Conservation (phyloP, 371 early-diverging fungal genomes). For the Basidiobolus meristosporus region DNA sequence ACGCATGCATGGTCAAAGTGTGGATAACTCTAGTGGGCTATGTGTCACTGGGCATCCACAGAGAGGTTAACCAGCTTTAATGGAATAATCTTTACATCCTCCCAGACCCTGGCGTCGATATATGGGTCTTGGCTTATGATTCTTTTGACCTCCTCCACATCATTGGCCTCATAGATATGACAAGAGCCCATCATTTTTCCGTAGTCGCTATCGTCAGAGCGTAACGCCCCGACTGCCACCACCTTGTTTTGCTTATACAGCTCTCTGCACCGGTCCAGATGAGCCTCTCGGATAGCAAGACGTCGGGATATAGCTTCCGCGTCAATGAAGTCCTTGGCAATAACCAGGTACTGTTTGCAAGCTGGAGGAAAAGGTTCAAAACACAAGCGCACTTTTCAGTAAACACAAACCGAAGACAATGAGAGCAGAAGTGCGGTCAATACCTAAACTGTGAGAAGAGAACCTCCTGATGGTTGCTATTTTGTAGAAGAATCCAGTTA, state of each 20-base stretch:
- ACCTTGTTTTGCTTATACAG: conserved; percentile 11
- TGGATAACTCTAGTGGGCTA: too few relatives aligned
- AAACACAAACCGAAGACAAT: too few relatives aligned
- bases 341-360: conserved; percentile 26
- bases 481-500: too few relatives aligned
- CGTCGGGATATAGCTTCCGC: conserved; percentile 22
- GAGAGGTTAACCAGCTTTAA: conserved; percentile 10
- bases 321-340: conserved; percentile 25
- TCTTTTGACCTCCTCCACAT: conserved; percentile 14
- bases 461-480: too few relatives aligned
- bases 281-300: conserved; percentile 15
- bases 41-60: too few relatives aligned
- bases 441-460: too few relatives aligned
- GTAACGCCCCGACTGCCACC: conserved; percentile 23
- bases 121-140: conserved; percentile 23
- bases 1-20: too few relatives aligned
- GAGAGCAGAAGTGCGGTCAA: too few relatives aligned
- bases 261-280: conserved; percentile 13
- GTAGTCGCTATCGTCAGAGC: conserved; percentile 10
- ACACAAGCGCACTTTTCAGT: too few relatives aligned
- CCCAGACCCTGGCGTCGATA: conserved; percentile 33
- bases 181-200: conserved; percentile 35
- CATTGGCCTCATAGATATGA: conserved; percentile 20
- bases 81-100: conserved; percentile 21
- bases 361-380: too few relatives aligned